phyloP scores from a whole-genome alignment of 1,284 basidiomycete genomes.

The Tilletia walkeri region DNA sequence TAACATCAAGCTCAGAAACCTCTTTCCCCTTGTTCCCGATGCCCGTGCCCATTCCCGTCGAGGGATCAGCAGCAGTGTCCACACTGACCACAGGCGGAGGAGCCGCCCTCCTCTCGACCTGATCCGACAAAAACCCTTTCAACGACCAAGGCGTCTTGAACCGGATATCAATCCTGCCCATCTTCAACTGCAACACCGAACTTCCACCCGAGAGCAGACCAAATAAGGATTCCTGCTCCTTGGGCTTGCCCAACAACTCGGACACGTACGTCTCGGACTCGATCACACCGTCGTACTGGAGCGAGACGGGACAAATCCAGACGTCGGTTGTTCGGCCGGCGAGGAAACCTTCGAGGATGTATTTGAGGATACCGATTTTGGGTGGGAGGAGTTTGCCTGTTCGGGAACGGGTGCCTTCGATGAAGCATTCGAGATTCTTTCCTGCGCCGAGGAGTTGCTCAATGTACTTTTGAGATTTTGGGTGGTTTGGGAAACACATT shows the following conservation, averaged over 20 bases:
- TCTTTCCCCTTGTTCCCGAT: slow-evolving; percentile 13
- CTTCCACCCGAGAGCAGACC: slow-evolving; percentile 53
- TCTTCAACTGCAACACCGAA: slow-evolving; percentile 53
- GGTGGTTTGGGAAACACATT: slow-evolving; percentile 3
- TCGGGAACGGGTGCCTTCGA: slow-evolving; percentile 56
- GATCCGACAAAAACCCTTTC: slow-evolving; percentile 50
- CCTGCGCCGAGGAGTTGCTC: slow-evolving; percentile 53
- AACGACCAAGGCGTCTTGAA: slow-evolving; percentile 58
- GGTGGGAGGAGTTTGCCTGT: slow-evolving; percentile 57
- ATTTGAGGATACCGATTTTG: slow-evolving; percentile 57
- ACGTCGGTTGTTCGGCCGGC: slow-evolving; percentile 53
- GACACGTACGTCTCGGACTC: slow-evolving; percentile 56
- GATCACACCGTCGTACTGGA: slow-evolving; percentile 58
- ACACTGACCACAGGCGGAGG: slow-evolving; percentile 23
- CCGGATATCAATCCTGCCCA: slow-evolving; percentile 57
- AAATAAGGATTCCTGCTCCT: slow-evolving; percentile 56
- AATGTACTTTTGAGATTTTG: slow-evolving; percentile 48
- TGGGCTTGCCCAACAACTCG: slow-evolving; percentile 57
- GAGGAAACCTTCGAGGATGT: slow-evolving; percentile 54
- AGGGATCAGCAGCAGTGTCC: neutral
- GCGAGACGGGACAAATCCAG: slow-evolving; percentile 55
- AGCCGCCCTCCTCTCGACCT: slow-evolving; percentile 39
- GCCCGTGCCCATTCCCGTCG: neutral
- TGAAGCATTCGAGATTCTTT: slow-evolving; percentile 55
- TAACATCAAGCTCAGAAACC: slow-evolving; percentile 34